Percentiles rank a stretch among this genome's conserved stretches.
Conservation (phyloP, 2,329 filamentous ascomycete genomes). For the Aspergillus sp. region DNA sequence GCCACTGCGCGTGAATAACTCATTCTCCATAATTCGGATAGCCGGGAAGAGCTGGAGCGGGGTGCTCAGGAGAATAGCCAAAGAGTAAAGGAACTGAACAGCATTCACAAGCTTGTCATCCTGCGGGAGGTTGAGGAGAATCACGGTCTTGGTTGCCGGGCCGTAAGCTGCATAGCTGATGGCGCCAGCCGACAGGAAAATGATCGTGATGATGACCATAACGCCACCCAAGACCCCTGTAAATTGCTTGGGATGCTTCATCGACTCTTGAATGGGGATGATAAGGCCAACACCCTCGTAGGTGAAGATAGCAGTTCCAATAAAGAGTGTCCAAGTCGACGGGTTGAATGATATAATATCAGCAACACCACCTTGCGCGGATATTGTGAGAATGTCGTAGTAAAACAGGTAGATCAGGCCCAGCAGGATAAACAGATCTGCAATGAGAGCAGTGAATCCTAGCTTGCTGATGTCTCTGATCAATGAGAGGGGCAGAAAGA, state of each 20-base stretch:
- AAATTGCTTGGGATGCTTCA: conserved; percentile 89
- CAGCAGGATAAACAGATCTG: conserved; percentile 90
- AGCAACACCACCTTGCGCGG: conserved; percentile 68
- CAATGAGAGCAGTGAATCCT: conserved; percentile 88
- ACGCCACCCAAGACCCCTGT: conserved; percentile 82
- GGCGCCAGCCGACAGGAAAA: conserved; percentile 89
- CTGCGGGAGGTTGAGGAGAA: conserved; percentile 93
- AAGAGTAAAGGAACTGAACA: conserved; percentile 95
- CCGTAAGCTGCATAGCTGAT: conserved; percentile 96
- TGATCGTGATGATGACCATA: conserved; percentile 90
- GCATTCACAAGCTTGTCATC: conserved; percentile 93
- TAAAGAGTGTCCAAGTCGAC: conserved; percentile 93
- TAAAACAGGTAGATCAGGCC: conserved; percentile 94
- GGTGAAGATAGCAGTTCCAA: conserved; percentile 97
- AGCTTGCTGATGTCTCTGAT: conserved; percentile 97
- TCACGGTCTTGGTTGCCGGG: conserved; percentile 91
- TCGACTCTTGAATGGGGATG: conserved; percentile 96
- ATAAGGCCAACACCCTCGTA: conserved; percentile 97
- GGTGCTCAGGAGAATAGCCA: conserved; percentile 93
- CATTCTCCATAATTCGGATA: conserved; percentile 93
- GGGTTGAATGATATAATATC: conserved; percentile 91
- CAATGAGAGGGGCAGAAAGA: conserved; percentile 91
- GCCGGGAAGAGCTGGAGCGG: conserved; percentile 96
- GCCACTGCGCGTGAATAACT: conserved; percentile 87
- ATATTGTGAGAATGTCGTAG: conserved; percentile 85